A percentile compares a stretch with the other conserved stretches of the same genome.
Evolutionary conservation across 257 asterid species (phyloP).

Genomic region (Hygrophila difformis): DNA sequence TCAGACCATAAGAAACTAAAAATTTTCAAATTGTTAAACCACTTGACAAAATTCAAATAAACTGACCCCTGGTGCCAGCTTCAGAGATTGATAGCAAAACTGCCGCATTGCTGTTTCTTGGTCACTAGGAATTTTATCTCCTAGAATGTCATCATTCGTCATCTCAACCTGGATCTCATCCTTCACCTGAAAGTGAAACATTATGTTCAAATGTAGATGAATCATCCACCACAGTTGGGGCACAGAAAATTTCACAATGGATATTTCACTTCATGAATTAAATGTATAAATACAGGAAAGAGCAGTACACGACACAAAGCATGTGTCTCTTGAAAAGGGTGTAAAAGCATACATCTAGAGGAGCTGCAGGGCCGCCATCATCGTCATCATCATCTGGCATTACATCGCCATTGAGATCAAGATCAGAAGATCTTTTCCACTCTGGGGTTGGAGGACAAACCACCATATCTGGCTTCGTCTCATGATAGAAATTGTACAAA

Average conservation of each 20-base stretch:
- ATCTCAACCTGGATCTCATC: constrained; percentile 42
- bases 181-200: constrained; percentile 80
- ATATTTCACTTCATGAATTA: too few species aligned
- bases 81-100: constrained; percentile 71
- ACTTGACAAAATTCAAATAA: constrained; percentile 11
- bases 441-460: constrained; percentile 88
- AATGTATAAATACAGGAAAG: too few species aligned
- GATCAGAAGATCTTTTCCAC: constrained; percentile 88
- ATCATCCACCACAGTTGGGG: too few species aligned
- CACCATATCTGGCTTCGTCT: constrained; percentile 70
- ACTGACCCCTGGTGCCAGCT: constrained; percentile 66
- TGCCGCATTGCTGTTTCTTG: constrained; percentile 66
- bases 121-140: constrained; percentile 73
- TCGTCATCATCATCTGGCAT: constrained; percentile 88
- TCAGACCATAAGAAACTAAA: not conserved
- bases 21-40: not conserved
- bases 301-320: not conserved
- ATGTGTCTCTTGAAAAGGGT: not conserved
- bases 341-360: constrained; percentile 37
- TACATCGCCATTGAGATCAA: constrained; percentile 97
- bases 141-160: constrained; percentile 86
- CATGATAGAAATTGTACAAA: constrained; percentile 80
- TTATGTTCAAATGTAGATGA: too few species aligned
- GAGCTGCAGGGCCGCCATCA: constrained; percentile 59
- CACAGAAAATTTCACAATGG: too few species aligned